These are phyloP conservation scores for Picochlorum costavermella DNA, from an alignment of 139 green algal species.

Conservation along the genomic window DNA sequence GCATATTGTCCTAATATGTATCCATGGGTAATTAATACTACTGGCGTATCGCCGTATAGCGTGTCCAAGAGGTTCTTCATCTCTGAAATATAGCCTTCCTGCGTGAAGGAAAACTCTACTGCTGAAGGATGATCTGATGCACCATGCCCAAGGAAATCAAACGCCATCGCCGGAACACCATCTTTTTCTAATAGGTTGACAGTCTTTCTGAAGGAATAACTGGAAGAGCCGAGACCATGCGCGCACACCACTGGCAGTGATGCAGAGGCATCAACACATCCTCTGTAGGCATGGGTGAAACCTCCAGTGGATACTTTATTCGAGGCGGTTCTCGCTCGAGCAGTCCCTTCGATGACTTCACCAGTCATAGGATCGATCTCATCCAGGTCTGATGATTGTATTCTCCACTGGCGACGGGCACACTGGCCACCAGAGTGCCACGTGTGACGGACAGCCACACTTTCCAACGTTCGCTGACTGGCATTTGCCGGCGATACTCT, in stretches of 20 bases:
- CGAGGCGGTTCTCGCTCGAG: background rate
- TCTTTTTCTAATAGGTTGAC: conserved; percentile 46
- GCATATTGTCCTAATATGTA: conserved; percentile 64
- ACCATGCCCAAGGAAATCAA: conserved; percentile 68
- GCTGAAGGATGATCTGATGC: conserved; percentile 39
- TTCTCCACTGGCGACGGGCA: background rate
- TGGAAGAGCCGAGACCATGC: conserved; percentile 54
- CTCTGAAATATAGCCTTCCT: conserved; percentile 35
- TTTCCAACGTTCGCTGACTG: background rate
- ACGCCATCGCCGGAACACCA: conserved; percentile 46
- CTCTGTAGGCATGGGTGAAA: conserved; percentile 50
- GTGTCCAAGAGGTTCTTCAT: conserved; percentile 40
- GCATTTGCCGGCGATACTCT: background rate
- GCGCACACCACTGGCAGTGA: conserved; percentile 53
- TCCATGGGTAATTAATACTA: conserved; percentile 43
- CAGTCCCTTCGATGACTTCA: conserved; percentile 21
- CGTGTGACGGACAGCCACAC: background rate
- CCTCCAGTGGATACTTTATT: conserved; percentile 1
- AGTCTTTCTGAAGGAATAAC: conserved; percentile 50
- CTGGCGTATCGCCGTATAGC: conserved; percentile 34
- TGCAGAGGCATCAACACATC: conserved; percentile 1
- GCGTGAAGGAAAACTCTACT: conserved; percentile 40
- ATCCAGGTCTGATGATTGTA: conserved; percentile 16
- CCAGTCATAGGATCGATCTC: conserved; percentile 27
- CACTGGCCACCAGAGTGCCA: background rate